Conservation (phyloP, 768 basidiomycete genomes). For the Tricholoma flavovirens region DNA sequence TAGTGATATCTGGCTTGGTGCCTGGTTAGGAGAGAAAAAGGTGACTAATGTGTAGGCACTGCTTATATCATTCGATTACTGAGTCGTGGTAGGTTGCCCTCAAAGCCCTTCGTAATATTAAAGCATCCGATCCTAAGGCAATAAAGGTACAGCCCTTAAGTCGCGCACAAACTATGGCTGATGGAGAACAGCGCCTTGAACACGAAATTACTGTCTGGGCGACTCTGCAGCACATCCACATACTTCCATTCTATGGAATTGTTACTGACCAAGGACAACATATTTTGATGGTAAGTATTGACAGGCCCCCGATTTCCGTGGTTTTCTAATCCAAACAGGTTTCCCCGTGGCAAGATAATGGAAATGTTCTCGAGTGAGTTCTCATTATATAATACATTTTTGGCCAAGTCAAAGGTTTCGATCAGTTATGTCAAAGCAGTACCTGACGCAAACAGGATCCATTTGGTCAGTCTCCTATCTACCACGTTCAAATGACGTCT, state of each 20-base stretch:
- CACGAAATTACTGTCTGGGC: constrained; percentile 54
- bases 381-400: not conserved
- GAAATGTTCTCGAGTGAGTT: constrained; percentile 47
- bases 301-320: not conserved
- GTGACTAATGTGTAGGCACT: constrained; percentile 18
- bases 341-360: constrained; percentile 58
- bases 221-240: constrained; percentile 43
- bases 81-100: constrained; percentile 45
- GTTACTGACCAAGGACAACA: constrained; percentile 47
- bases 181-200: constrained; percentile 41
- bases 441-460: constrained; percentile 33
- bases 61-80: not conserved
- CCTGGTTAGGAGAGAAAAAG: constrained; percentile 50
- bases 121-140: constrained; percentile 36
- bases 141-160: constrained; percentile 31
- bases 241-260: constrained; percentile 51
- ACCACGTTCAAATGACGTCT: not conserved
- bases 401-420: not conserved
- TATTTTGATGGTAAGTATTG: constrained; percentile 41
- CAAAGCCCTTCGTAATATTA: constrained; percentile 46
- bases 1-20: constrained; percentile 50
- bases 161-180: not conserved
- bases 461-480: constrained; percentile 30
- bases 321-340: constrained; percentile 30
- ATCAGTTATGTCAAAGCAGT: constrained; percentile 36